Evolutionary conservation across 2,329 filamentous ascomycete species (phyloP), one percentile per base, ranked within the genome.

Genomic region (Aspergillus sp.): DNA sequence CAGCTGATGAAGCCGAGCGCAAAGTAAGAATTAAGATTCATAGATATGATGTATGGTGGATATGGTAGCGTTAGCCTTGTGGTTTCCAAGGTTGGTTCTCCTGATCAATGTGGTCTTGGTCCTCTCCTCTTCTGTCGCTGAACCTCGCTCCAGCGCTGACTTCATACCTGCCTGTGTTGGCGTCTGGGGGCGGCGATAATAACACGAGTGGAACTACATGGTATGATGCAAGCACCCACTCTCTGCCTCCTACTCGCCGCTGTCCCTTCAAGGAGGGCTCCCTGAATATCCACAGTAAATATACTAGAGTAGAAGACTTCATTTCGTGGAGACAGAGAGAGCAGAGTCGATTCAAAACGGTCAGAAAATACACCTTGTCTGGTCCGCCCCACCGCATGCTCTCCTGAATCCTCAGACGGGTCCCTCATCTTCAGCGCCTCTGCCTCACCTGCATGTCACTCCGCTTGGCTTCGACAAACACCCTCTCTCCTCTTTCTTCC

Each of bases 371-470:
- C 17, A 24, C 38, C 47, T 49, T 45, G 36, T 30, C 34, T 48
- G 48, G 45, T 34, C 41, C 20, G 57, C 55, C 57, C 57, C 57
- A 59, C 57, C 44, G 26, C 26, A 30, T 30, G 26, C 26, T 30
- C 26, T 30, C 26, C 26, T 30, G 26, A 30, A 30, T 30, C 9
- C 26, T 30, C 26, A 30, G 26, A 11, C 26, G 26, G 26, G 26
- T 30, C 26, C 26, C 26, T 30, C 26, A 30, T 30, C 26, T 30
- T 30, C 26, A 30, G 8, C 41, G 18, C 15, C 45, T 55, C 48
- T 38, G 41, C 56, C 50, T 45, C 39, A 44, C 26, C 49, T 59
- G 53, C 53, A 59, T 59, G 53, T 48, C 56, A 58, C 52, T 45
- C 24, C 36, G 49, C 26, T 53, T 51, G 48, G 36, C 36, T 30